Percentiles rank a stretch among this genome's conserved stretches.
Evolutionary conservation across 805 yeast genomes (phyloP).

Genomic region (Torulaspora quercuum): DNA sequence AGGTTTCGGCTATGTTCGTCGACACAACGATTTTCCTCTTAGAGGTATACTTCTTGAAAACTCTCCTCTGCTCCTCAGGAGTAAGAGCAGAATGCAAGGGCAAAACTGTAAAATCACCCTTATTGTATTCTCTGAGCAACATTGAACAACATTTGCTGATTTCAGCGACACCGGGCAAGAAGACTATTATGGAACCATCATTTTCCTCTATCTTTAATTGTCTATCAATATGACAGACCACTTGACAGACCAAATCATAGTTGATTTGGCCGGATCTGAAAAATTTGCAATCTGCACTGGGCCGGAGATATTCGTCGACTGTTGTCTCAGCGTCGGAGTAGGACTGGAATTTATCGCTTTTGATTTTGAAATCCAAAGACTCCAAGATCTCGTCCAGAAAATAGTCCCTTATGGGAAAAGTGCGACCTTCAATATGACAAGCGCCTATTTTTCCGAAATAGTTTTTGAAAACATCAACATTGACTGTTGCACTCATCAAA

Average conservation of each 20-base stretch:
- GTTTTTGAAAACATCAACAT: constrained; percentile 57
- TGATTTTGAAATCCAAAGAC: constrained; percentile 54
- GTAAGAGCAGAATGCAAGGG: constrained; percentile 89
- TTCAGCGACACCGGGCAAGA: constrained; percentile 89
- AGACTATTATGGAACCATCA: constrained; percentile 75
- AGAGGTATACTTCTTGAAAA: constrained; percentile 54
- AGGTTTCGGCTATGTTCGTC: constrained; percentile 95
- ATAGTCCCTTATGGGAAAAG: constrained; percentile 81
- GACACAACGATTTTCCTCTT: constrained; percentile 82
- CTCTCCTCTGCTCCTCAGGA: constrained; percentile 76
- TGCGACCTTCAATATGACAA: constrained; percentile 86
- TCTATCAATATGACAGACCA: constrained; percentile 53
- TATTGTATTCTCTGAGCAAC: constrained; percentile 19
- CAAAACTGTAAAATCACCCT: constrained; percentile 42
- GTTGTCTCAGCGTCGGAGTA: constrained; percentile 21
- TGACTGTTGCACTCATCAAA: constrained; percentile 93
- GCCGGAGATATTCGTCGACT: constrained; percentile 45
- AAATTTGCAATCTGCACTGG: constrained; percentile 62
- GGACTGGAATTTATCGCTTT: constrained; percentile 23
- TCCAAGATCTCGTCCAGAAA: constrained; percentile 67
- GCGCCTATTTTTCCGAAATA: constrained; percentile 64
- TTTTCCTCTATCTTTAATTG: constrained; percentile 42
- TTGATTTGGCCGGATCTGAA: constrained; percentile 68
- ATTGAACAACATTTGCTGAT: constrained; percentile 55
- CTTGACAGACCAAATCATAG: constrained; percentile 61